Percentiles rank a stretch among this genome's conserved stretches.
phyloP scores from a whole-genome alignment of 495 filamentous ascomycete species.

The Talaromyces liani region DNA sequence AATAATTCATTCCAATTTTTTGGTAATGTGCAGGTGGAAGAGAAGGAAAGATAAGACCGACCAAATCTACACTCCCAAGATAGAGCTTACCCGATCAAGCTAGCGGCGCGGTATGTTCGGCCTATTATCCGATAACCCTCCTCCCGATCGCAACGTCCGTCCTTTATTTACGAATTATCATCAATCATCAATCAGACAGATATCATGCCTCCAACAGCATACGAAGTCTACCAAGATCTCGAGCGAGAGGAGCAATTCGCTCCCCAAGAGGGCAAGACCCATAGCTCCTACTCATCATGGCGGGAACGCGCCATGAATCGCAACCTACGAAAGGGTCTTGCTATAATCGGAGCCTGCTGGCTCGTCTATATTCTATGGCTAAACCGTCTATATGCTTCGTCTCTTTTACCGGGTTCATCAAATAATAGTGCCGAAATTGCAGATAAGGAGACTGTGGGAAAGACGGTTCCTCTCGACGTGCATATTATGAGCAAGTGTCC shows the following conservation, averaged over 20 bases:
- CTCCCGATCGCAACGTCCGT: not conserved
- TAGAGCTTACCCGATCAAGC: not conserved
- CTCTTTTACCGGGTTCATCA: not conserved
- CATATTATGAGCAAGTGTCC: conserved; percentile 97
- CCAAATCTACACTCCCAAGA: not conserved
- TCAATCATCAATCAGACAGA: not conserved
- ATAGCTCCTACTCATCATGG: conserved; percentile 2
- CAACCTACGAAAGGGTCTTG: not conserved
- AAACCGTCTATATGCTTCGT: conserved; percentile 7
- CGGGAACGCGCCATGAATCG: conserved; percentile 6
- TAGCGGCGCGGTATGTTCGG: not conserved
- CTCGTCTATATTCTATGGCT: conserved; percentile 6
- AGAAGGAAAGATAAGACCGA: not conserved
- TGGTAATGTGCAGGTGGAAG: not conserved
- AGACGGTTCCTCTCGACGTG: conserved; percentile 71
- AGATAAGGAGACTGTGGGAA: conserved; percentile 1
- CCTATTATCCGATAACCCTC: not conserved
- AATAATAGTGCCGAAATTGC: not conserved
- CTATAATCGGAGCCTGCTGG: conserved; percentile 6
- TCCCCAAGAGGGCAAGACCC: conserved; percentile 2
- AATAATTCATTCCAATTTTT: not conserved
- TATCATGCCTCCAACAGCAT: conserved; percentile 6
- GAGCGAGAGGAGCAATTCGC: conserved; percentile 6
- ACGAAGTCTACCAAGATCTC: conserved; percentile 8
- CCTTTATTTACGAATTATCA: not conserved